Percentiles rank a stretch among this genome's conserved stretches.
Conservation (phyloP, 768 basidiomycete species). For the Lactarius akahatsu region DNA sequence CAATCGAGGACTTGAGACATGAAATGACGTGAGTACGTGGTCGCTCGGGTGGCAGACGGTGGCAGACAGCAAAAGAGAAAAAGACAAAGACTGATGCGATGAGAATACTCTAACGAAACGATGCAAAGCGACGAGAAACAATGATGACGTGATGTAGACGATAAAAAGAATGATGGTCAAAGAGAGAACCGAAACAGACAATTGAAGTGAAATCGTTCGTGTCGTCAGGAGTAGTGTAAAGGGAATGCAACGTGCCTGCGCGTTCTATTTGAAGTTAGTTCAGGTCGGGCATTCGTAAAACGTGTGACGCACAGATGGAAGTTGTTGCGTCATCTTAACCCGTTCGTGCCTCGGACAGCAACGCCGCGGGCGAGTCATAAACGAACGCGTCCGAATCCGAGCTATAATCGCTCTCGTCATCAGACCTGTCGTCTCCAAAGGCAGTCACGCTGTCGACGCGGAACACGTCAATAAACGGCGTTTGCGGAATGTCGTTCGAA, state of each 20-base stretch:
- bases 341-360: slow-evolving; percentile 18
- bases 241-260: neutral
- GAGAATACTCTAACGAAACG: slow-evolving; percentile 2
- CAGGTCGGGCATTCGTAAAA: neutral
- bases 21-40: slow-evolving; percentile 10
- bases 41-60: neutral
- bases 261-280: neutral
- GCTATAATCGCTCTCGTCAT: slow-evolving; percentile 37
- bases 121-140: slow-evolving; percentile 5
- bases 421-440: slow-evolving; percentile 29
- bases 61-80: neutral
- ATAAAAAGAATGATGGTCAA: neutral
- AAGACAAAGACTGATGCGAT: neutral
- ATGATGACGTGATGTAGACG: neutral
- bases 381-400: slow-evolving; percentile 40
- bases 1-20: slow-evolving; percentile 18
- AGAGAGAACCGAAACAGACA: neutral
- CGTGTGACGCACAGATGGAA: neutral
- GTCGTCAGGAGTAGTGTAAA: neutral
- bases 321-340: slow-evolving; percentile 3
- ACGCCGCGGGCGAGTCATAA: slow-evolving; percentile 35
- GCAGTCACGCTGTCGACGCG: slow-evolving; percentile 44
- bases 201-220: slow-evolving; percentile 9
- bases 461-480: slow-evolving; percentile 80
- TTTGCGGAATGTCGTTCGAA: slow-evolving; percentile 60